Conservation (phyloP, 1,284 basidiomycete genomes). For the Tylopilus sp. region DNA sequence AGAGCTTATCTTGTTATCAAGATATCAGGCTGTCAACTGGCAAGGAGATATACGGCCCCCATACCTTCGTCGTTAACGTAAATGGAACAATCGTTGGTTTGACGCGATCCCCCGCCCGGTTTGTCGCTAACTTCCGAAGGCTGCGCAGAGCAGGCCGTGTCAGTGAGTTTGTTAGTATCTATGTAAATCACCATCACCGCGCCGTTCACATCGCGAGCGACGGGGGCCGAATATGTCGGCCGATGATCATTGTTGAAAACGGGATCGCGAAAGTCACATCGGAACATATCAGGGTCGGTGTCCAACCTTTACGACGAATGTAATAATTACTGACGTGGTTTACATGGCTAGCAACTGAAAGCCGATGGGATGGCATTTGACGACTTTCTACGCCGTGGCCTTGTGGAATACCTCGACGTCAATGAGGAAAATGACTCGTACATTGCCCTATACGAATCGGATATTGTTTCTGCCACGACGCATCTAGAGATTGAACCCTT, state of each 20-base stretch:
- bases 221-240: slow-evolving; percentile 96
- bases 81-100: slow-evolving; percentile 97
- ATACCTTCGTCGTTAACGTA: slow-evolving; percentile 94
- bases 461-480: slow-evolving; percentile 81
- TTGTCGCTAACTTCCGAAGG: slow-evolving; percentile 89
- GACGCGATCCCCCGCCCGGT: slow-evolving; percentile 81
- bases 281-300: slow-evolving; percentile 73
- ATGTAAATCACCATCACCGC: slow-evolving; percentile 94
- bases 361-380: slow-evolving; percentile 82
- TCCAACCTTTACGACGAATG: slow-evolving; percentile 5
- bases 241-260: slow-evolving; percentile 96
- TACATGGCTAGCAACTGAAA: slow-evolving; percentile 65
- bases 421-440: slow-evolving; percentile 99
- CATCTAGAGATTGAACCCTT: slow-evolving; percentile 99
- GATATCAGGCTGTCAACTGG: slow-evolving; percentile 94
- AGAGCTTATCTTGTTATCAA: slow-evolving; percentile 34
- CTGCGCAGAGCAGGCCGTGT: slow-evolving; percentile 88
- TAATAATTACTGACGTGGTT: slow-evolving; percentile 16
- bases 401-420: slow-evolving; percentile 99
- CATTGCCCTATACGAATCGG: slow-evolving; percentile 92
- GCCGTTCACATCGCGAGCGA: slow-evolving; percentile 97
- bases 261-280: slow-evolving; percentile 74
- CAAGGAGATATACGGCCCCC: slow-evolving; percentile 90
- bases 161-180: slow-evolving; percentile 97
- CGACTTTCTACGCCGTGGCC: slow-evolving; percentile 89